Base-by-base conservation (phyloP, 2,329 filamentous ascomycete species). In the Leptographium radiaticola region DNA sequence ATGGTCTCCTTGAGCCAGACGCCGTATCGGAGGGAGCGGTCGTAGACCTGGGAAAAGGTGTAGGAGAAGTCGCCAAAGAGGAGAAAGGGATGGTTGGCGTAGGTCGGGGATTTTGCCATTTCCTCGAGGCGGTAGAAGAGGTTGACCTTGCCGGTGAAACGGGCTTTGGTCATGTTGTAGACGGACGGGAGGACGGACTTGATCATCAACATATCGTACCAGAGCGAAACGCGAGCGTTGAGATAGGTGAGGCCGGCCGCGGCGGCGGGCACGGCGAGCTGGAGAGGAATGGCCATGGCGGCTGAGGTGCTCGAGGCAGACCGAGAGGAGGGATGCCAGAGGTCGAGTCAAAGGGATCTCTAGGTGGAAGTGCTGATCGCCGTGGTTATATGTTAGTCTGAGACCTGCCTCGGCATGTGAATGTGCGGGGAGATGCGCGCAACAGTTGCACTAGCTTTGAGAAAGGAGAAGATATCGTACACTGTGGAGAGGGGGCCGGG, bases 31-130 rank as follows among this genome's bases (percentile, higher is more conserved):
- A 94, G 71, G 1, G 79, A 77, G 10, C 70, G 76, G 53, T 88
- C 77, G 67, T 95, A 93, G 2, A 79, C 75, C 62, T 93, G 75
- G n/a, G 79, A 79, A 65, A 87, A 95, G 1, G 86, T 88, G 75
- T 84, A 88, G 43, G 70, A 72, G 52, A 70, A 74, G 56, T 84
- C 84, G 60, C 87, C 76, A 62, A 85, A 90, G 50, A 85, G 76
- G 49, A 93, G 67, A 56, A 86, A 82, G 2, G 72, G 63, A 31
- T 73, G 71, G 57, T 79, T 71, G n/a, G 78, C 73, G 4, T 76
- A 72, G 5, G 70, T 70, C 31, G 70, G 63, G 40, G 67, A 68
- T 6, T 71, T 72, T 1, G 87, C 88, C 53, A 76, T 71, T 43
- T 76, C 68, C 66, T 95, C 89, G 54, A 95, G 75, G 13, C 71